These are phyloP conservation scores for Trichoderma gamsii DNA, from an alignment of 495 filamentous ascomycete genomes.

Conservation along the genomic window DNA sequence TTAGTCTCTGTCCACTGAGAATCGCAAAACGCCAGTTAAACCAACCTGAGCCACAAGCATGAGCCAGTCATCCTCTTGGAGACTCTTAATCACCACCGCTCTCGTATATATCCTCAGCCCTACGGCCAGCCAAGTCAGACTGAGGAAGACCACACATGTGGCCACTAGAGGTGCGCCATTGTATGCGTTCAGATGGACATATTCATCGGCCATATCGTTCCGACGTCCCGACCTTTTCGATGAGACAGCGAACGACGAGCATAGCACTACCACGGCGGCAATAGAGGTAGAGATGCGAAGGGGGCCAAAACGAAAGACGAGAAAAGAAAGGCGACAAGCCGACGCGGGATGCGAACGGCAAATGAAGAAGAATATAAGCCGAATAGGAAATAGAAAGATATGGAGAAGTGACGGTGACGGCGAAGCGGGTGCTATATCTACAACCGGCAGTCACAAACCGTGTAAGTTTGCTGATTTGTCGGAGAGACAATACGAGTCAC, in stretches of 20 bases:
- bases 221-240: slow-evolving; percentile 10
- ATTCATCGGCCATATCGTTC: slow-evolving; percentile 11
- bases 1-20: not conserved
- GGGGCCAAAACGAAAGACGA: too few relatives aligned
- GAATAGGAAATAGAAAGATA: not conserved
- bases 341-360: not conserved
- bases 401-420: not conserved
- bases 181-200: slow-evolving; percentile 19
- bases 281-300: too few relatives aligned
- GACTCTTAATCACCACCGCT: slow-evolving; percentile 31
- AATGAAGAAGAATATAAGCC: not conserved
- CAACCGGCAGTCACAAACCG: not conserved
- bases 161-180: slow-evolving; percentile 33
- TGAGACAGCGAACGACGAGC: not conserved
- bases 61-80: slow-evolving; percentile 38
- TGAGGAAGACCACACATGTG: slow-evolving; percentile 27
- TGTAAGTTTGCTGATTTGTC: not conserved
- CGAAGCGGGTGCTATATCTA: slow-evolving; percentile 2
- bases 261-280: slow-evolving; percentile 1
- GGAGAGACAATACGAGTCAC: not conserved
- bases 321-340: too few relatives aligned
- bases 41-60: slow-evolving; percentile 36
- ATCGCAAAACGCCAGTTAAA: not conserved
- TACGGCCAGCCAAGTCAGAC: slow-evolving; percentile 31
- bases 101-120: slow-evolving; percentile 33